Evolutionary conservation across 2,329 filamentous ascomycete genomes (phyloP), one percentile per base, ranked within the genome.

Genomic region (Colletotrichum graminicola): DNA sequence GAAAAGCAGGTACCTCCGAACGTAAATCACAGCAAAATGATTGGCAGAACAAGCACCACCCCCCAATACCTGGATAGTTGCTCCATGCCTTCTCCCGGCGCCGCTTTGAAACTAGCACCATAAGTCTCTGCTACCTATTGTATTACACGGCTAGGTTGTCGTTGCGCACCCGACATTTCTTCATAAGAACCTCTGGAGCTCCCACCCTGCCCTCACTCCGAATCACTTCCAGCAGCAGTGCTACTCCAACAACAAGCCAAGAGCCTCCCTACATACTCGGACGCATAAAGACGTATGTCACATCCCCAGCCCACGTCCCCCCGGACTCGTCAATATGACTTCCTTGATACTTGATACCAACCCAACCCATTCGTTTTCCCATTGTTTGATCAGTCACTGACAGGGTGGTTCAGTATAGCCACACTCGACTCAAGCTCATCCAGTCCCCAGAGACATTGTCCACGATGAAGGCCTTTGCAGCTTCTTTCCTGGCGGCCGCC

Each of bases 401-500:
- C 56, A 43, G 8, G 5, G 10, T 26, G 14, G 10, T 55, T n/a
- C 29, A 55, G 52, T 7, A 23, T 21, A 66, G 36, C 36, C 39
- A 10, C 47, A 18, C 36, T 32, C 45, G 26, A 32, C 34, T 43
- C 47, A 18, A 10, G 21, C 47, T 8, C 4, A 14, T 21, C 1
- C 10, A 26, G 26, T n/a, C 36, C 21, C 47, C 47, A 45, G 23
- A 45, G 34, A 41, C 14, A 56, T 3, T 7, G 41, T 26, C 49
- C 34, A 73, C 32, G 16, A 73, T 73, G 72, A 73, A 66, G 69
- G 62, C 69, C 23, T 66, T 73, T 18, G 32, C 70, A 41, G 52
- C 62, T 16, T 60, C 72, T 26, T 63, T 65, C 26, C 23, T 73
- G 16, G 61, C 57, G 18, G 59, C 62, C 34, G 72, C 66, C 16